These are phyloP conservation scores for Penicillium silybi DNA, from an alignment of 495 filamentous ascomycete genomes.

Conservation along the genomic window DNA sequence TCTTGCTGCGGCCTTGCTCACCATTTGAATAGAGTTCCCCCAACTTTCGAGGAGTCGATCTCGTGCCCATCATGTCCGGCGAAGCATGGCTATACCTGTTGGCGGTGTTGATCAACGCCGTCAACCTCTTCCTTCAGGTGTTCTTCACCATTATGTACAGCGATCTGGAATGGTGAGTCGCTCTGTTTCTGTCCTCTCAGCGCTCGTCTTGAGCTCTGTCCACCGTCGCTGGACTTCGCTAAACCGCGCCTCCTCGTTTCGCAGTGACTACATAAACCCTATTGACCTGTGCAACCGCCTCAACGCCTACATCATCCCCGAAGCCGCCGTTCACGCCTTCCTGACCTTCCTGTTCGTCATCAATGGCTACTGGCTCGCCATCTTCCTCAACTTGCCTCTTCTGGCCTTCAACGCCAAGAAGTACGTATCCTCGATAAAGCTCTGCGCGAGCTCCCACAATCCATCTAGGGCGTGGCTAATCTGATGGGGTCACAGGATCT, in stretches of 20 bases:
- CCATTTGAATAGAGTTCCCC: background rate
- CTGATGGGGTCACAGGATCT: constrained; percentile 58
- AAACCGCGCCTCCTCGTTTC: constrained; percentile 17
- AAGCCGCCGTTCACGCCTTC: constrained; percentile 95
- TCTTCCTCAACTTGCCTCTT: constrained; percentile 88
- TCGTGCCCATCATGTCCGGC: constrained; percentile 77
- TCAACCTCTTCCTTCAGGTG: constrained; percentile 99
- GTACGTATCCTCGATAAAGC: constrained; percentile 47
- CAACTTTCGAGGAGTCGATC: constrained; percentile 8
- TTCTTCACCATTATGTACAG: constrained; percentile 99
- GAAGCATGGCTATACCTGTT: constrained; percentile 99
- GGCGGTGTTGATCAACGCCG: constrained; percentile 98
- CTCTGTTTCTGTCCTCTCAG: background rate
- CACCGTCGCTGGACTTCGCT: constrained; percentile 6
- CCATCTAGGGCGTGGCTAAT: constrained; percentile 8
- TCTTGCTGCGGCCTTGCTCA: constrained; percentile 6
- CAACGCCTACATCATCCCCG: constrained; percentile 98
- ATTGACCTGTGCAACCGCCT: constrained; percentile 99
- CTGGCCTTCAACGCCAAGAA: constrained; percentile 96
- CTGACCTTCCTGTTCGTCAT: constrained; percentile 92
- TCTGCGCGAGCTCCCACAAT: background rate
- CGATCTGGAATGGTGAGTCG: constrained; percentile 88
- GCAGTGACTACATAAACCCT: constrained; percentile 98
- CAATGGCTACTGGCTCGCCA: constrained; percentile 97
- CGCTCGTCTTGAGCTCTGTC: background rate